Conservation (phyloP, 73 alveolate species). For the Paramecium primaurelia region DNA sequence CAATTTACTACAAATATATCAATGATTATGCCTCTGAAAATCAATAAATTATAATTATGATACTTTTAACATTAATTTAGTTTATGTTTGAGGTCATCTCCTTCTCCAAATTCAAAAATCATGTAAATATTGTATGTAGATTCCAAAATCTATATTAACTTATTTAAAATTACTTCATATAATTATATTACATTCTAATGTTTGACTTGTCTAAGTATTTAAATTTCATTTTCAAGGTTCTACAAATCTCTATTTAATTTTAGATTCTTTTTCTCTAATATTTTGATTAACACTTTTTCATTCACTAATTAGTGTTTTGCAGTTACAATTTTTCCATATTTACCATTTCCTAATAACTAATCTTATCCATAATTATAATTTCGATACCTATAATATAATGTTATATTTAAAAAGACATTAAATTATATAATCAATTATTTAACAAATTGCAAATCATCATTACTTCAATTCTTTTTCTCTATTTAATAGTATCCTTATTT, state of each 20-base stretch:
- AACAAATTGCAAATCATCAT: neutral
- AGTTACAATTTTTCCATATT: neutral
- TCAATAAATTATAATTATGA: neutral
- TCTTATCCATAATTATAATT: neutral
- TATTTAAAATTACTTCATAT: neutral
- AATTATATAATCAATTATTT: neutral
- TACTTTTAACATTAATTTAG: neutral
- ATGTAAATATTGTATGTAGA: conserved; percentile 1
- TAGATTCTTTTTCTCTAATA: neutral
- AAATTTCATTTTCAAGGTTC: neutral
- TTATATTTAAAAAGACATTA: conserved; percentile 16
- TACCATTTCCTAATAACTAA: neutral
- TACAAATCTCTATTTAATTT: neutral
- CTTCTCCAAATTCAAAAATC: conserved; percentile 1
- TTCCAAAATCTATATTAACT: neutral
- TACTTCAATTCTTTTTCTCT: neutral
- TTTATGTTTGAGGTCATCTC: neutral
- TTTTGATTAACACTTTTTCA: neutral
- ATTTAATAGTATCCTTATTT: neutral
- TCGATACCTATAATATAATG: neutral
- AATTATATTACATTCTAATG: neutral
- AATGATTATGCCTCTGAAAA: neutral
- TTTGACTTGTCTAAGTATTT: neutral
- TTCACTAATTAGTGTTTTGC: neutral
- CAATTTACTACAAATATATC: neutral